These are phyloP conservation scores for Russula abietina DNA, from an alignment of 768 basidiomycete genomes.

Conservation along the genomic window DNA sequence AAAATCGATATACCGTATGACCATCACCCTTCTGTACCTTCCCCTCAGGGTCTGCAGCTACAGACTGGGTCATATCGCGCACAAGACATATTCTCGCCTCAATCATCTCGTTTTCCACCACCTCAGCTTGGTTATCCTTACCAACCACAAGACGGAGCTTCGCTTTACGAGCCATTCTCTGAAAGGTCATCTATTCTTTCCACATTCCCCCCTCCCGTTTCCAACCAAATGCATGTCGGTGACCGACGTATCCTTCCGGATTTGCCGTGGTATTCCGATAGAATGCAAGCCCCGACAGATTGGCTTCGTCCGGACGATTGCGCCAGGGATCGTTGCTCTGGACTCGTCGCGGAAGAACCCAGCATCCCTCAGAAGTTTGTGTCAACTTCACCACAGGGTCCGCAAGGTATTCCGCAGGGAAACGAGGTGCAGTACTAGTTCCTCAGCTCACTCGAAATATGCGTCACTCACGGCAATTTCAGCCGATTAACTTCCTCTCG, in stretches of 20 bases:
- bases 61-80: constrained; percentile 39
- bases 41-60: constrained; percentile 38
- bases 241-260: constrained; percentile 30
- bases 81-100: constrained; percentile 26
- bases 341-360: constrained; percentile 26
- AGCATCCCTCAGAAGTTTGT: constrained; percentile 17
- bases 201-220: constrained; percentile 32
- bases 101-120: constrained; percentile 13
- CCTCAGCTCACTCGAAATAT: neutral
- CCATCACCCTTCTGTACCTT: constrained; percentile 29
- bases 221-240: constrained; percentile 33
- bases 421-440: constrained; percentile 50
- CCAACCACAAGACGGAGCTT: constrained; percentile 28
- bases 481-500: constrained; percentile 89
- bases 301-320: constrained; percentile 41
- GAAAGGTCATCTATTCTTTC: constrained; percentile 39
- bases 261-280: constrained; percentile 25
- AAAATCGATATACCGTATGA: constrained; percentile 54
- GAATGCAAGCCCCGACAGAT: constrained; percentile 32
- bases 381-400: constrained; percentile 17
- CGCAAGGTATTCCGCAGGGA: constrained; percentile 28
- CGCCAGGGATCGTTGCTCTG: constrained; percentile 27
- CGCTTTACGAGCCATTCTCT: constrained; percentile 51
- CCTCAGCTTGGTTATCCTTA: constrained; percentile 19
- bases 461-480: constrained; percentile 1